Base-by-base conservation (phyloP, 2,329 filamentous ascomycete species). In the Aureobasidium subglaciale region DNA sequence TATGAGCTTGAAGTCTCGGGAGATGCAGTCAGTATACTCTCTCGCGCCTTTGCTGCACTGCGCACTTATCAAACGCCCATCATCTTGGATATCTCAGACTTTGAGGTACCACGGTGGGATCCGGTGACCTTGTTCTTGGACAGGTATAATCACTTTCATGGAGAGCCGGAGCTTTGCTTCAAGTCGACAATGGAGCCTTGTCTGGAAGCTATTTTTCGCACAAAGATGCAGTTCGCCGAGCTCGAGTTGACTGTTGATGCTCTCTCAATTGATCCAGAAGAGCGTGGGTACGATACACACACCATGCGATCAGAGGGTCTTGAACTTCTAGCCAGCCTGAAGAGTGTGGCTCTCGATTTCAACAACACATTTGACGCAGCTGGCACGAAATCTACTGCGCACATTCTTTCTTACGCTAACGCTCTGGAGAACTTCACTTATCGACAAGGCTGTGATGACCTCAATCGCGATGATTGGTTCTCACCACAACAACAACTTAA, bases 181-280 rank as follows among this genome's bases (percentile, higher is more conserved):
- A 52, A 52, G 11, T 38, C 34, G 5, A 52, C 48, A 2, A 52
- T 52, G 34, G 48, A 52, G 22, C 48, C 48, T 29, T 52, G 48
- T 37, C 35, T 52, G 5, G 15, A 40, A 22, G 48, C 48, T 18
- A 52, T 52, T 16, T 34, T 35, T n/a, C 16, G 24, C 48, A 52
- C 48, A 2, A 34, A 25, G 24, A 52, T 52, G 34, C 34, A 24
- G 10, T 52, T 52, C 10, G 10, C 22, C 15, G 48, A 52, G 25
- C 24, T 52, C 4, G 35, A 52, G 11, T 24, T 52, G 24, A 40
- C 48, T 4, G 30, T 29, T 4, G 48, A 52, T 7, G 35, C 48
- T 9, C 20, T 40, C 4, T 15, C 48, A n/a, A 38, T 52, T 6
- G 48, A 52, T 11, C 48, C 48, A 2, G 48, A 38, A 1, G 48